A percentile compares a stretch with the other conserved stretches of the same genome.
Conservation (phyloP, 768 basidiomycete species). For the Russula olivacea region DNA sequence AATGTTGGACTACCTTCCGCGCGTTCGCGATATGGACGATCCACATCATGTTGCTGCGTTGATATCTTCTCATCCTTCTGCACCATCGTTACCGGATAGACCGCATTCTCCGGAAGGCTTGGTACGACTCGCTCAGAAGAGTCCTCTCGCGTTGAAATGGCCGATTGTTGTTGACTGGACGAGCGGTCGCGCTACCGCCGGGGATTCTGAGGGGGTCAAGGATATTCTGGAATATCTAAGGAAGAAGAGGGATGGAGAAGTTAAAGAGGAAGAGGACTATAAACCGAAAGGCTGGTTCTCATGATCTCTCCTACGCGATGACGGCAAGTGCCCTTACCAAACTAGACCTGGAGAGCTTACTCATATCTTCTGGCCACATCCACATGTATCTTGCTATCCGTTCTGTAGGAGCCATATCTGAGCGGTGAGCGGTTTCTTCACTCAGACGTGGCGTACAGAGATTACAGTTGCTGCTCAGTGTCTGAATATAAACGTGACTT, state of each 20-base stretch:
- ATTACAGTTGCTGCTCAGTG: background rate
- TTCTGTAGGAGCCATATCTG: background rate
- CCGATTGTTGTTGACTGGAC: slow-evolving; percentile 78
- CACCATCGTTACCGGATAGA: slow-evolving; percentile 34
- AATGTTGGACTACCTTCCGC: slow-evolving; percentile 55
- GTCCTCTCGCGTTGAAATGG: slow-evolving; percentile 64
- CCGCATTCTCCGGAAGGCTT: slow-evolving; percentile 43
- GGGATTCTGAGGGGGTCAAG: slow-evolving; percentile 65
- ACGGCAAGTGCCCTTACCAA: background rate
- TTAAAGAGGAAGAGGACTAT: slow-evolving; percentile 39
- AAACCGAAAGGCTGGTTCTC: slow-evolving; percentile 40
- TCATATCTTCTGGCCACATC: background rate
- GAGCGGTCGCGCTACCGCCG: slow-evolving; percentile 56
- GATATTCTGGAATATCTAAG: slow-evolving; percentile 58
- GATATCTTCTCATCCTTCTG: slow-evolving; percentile 57
- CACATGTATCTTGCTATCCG: background rate
- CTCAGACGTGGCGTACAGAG: background rate
- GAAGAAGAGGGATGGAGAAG: slow-evolving; percentile 61
- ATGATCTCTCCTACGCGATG: background rate
- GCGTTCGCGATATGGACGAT: slow-evolving; percentile 29
- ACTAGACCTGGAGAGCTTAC: background rate
- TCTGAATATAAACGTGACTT: background rate
- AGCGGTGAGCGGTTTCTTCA: background rate
- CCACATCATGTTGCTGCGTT: slow-evolving; percentile 36
- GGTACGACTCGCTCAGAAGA: slow-evolving; percentile 45